Percentiles rank a stretch among this genome's conserved stretches.
phyloP scores from a whole-genome alignment of 768 basidiomycete species.

The Punctularia strigosozonata region DNA sequence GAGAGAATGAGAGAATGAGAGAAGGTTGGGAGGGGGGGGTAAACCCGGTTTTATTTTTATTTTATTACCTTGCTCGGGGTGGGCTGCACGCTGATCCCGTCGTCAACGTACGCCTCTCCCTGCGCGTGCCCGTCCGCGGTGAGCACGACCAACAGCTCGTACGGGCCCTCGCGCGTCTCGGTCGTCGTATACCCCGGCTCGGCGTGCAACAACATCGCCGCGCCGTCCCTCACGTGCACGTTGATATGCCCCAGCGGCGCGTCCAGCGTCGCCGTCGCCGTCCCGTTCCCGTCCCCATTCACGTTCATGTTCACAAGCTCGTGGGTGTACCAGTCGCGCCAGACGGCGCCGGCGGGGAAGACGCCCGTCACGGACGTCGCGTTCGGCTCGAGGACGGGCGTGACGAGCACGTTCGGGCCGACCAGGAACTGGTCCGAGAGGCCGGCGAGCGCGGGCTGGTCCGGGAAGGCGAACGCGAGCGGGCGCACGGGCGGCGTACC shows the following conservation, averaged over 20 bases:
- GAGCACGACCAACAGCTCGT: constrained; percentile 49
- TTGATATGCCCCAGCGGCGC: constrained; percentile 69
- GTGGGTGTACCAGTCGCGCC: constrained; percentile 71
- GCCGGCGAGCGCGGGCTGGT: constrained; percentile 50
- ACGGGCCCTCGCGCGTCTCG: constrained; percentile 53
- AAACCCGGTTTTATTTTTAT: too few species aligned
- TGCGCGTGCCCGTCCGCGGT: constrained; percentile 34
- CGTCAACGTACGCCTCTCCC: constrained; percentile 58
- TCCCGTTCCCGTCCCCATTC: too few species aligned
- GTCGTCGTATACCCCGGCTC: constrained; percentile 55
- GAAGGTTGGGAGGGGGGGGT: too few species aligned
- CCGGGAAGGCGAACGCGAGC: constrained; percentile 69
- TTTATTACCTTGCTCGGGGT: constrained; percentile 40
- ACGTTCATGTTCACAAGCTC: constrained; percentile 31
- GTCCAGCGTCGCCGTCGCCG: constrained; percentile 42
- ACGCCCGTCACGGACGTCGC: constrained; percentile 56
- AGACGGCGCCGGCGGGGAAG: constrained; percentile 30
- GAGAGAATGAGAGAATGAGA: too few species aligned
- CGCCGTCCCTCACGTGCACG: constrained; percentile 61
- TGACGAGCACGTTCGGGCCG: constrained; percentile 60
- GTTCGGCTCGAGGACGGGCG: constrained; percentile 63
- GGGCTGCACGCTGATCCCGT: constrained; percentile 52
- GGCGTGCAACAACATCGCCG: constrained; percentile 51
- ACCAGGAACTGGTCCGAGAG: constrained; percentile 64
- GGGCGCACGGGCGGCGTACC: constrained; percentile 68